Percentiles rank a stretch among this genome's conserved stretches.
These are phyloP conservation scores for Chlorella sp. DNA, from an alignment of 139 green algal species.

Conservation along the genomic window DNA sequence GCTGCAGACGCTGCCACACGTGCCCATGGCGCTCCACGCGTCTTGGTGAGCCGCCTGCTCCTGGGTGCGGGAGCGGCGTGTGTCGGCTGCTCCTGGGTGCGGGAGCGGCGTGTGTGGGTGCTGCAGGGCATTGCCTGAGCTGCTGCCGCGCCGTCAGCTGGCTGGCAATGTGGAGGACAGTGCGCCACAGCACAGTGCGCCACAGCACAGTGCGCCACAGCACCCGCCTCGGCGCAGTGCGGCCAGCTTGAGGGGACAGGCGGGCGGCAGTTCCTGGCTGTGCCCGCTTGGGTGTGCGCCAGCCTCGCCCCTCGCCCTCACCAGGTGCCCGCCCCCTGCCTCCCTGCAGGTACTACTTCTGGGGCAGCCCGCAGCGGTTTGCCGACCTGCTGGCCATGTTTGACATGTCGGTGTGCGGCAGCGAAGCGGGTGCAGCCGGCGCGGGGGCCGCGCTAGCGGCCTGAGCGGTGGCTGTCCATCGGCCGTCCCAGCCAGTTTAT, in stretches of 20 bases:
- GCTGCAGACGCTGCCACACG: conserved; percentile 19
- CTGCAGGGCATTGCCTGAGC: too few relatives aligned
- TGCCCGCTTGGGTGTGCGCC: background rate
- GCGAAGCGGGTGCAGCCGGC: background rate
- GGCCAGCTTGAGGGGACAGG: background rate
- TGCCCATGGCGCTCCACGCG: conserved; percentile 25
- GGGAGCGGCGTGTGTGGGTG: background rate
- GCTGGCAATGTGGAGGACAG: background rate
- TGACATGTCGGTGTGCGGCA: conserved; percentile 26
- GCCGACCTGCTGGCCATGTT: conserved; percentile 23
- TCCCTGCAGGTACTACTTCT: conserved; percentile 28
- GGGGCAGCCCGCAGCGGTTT: background rate
- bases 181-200: too few relatives aligned
- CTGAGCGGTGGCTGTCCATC: background rate
- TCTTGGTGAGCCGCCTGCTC: background rate
- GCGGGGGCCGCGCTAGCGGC: background rate
- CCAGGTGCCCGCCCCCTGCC: background rate
- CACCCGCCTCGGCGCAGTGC: too few relatives aligned
- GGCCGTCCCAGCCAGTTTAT: too few relatives aligned
- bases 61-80: background rate
- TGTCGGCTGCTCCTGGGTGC: background rate
- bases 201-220: too few relatives aligned
- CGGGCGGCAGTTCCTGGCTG: background rate
- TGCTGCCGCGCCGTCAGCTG: background rate
- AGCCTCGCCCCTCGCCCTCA: background rate